Conservation (phyloP, 306 rosid genomes). For the Glycyrrhiza uralensis region DNA sequence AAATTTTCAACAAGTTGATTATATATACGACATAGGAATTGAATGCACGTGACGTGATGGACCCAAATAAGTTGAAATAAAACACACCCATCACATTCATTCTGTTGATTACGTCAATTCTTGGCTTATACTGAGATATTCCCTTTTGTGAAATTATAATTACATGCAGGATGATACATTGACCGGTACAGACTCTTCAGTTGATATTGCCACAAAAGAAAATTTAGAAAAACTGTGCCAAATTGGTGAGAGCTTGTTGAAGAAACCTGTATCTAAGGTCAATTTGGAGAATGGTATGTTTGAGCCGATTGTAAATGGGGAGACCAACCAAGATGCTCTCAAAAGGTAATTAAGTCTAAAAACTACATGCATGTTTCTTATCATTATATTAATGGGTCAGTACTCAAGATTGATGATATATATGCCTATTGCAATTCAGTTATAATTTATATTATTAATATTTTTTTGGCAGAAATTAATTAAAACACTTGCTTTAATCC, state of each 20-base stretch:
- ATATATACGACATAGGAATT: too few species aligned
- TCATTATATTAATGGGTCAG: neutral
- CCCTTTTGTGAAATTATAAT: neutral
- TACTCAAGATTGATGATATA: too few species aligned
- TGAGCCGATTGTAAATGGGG: conserved; percentile 12
- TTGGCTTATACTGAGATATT: too few species aligned
- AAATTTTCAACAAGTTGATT: too few species aligned
- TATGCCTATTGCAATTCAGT: too few species aligned
- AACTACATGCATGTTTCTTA: neutral
- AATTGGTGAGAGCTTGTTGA: conserved; percentile 39
- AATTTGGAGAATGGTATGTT: conserved; percentile 27
- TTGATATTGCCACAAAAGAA: conserved; percentile 39
- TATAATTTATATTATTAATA: neutral
- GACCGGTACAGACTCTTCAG: conserved; percentile 20
- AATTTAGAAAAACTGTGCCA: conserved; percentile 30
- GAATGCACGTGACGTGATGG: too few species aligned
- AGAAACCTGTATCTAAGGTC: conserved; percentile 33
- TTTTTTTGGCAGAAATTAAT: neutral
- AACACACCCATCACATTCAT: neutral
- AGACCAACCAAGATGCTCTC: conserved; percentile 40
- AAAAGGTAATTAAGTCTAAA: conserved; percentile 28
- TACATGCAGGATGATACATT: conserved; percentile 41
- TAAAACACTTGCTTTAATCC: neutral
- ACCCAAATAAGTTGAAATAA: too few species aligned
- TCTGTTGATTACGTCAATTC: too few species aligned